Evolutionary conservation across 768 basidiomycete genomes (phyloP), one percentile per base, ranked within the genome.

Genomic region (Pluteus cervinus): DNA sequence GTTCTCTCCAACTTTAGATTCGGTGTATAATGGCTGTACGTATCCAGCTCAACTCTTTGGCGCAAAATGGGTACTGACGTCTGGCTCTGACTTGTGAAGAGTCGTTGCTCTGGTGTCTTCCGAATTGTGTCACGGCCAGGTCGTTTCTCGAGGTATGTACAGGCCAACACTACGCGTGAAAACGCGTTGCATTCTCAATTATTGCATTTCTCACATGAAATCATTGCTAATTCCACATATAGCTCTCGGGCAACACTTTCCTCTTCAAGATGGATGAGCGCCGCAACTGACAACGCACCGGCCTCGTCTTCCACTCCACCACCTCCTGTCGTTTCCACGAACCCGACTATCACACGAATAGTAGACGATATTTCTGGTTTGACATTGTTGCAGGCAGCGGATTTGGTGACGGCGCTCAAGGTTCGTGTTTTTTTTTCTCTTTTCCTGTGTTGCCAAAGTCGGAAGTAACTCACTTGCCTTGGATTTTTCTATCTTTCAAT

Each of bases 341-440:
- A 91, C 56, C 76, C 88, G 15, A 77, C 71, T 50, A 73, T 99
- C 47, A 67, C 65, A 33, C 76, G 76, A 42, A 84, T 99, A 52
- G 96, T 99, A 18, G 90, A 98, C 56, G 84, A 90, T 57, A 97
- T 99, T 49, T 87, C 91, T 4, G 63, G 70, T 15, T 61, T 98
- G 49, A 89, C 92, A 14, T 71, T 98, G 39, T 68, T 99, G 41
- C 93, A 98, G 59, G 94, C 94, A 5, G 85, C 94, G 9, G 94
- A 98, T 68, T 76, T 99, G 40, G 93, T 98, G 31, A 67, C 87
- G 1, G 69, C 83, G 22, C 73, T 99, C 52, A 99, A 99, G 76
- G 94, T 86, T 49, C 53, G 67, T 12, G n/a, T n/a, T n/a, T n/a
- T n/a, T n/a, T n/a, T n/a, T n/a, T n/a, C n/a, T n/a, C n/a, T n/a